phyloP scores from a whole-genome alignment of 495 filamentous ascomycete genomes.

The Recurvomyces mirabilis region DNA sequence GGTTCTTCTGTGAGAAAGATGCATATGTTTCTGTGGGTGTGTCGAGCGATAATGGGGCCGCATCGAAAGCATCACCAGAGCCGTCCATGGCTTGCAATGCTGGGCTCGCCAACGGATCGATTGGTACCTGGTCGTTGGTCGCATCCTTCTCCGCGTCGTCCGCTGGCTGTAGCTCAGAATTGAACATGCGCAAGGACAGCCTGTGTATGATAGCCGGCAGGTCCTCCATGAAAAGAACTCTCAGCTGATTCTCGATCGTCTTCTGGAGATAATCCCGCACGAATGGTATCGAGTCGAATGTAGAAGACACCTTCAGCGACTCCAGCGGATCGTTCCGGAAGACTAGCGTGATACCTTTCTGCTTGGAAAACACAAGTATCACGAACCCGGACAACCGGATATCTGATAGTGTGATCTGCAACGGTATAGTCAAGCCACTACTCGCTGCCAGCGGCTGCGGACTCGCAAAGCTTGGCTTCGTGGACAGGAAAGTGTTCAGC shows the following conservation, averaged over 20 bases:
- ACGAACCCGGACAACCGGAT: constrained; percentile 97
- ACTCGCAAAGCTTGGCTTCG: constrained; percentile 82
- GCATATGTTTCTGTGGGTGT: constrained; percentile 65
- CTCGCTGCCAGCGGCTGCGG: constrained; percentile 86
- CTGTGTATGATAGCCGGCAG: constrained; percentile 91
- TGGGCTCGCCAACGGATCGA: constrained; percentile 72
- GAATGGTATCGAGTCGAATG: constrained; percentile 97
- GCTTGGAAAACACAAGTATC: constrained; percentile 90
- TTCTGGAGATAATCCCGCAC: constrained; percentile 94
- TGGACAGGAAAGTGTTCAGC: constrained; percentile 85
- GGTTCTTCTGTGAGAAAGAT: constrained; percentile 82
- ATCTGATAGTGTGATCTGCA: constrained; percentile 92
- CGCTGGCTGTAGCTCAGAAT: constrained; percentile 64
- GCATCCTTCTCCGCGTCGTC: constrained; percentile 38
- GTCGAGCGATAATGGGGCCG: constrained; percentile 57
- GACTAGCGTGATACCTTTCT: constrained; percentile 91
- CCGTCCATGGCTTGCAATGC: constrained; percentile 68
- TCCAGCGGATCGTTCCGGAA: constrained; percentile 97
- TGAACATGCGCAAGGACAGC: constrained; percentile 80
- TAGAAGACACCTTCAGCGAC: constrained; percentile 94
- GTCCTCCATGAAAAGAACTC: constrained; percentile 93
- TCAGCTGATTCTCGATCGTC: constrained; percentile 88
- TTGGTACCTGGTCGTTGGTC: constrained; percentile 36
- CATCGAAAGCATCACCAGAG: constrained; percentile 61
- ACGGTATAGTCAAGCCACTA: constrained; percentile 85